Conservation (phyloP, 805 yeast genomes). For the Cyberlindnera euphorbiae region DNA sequence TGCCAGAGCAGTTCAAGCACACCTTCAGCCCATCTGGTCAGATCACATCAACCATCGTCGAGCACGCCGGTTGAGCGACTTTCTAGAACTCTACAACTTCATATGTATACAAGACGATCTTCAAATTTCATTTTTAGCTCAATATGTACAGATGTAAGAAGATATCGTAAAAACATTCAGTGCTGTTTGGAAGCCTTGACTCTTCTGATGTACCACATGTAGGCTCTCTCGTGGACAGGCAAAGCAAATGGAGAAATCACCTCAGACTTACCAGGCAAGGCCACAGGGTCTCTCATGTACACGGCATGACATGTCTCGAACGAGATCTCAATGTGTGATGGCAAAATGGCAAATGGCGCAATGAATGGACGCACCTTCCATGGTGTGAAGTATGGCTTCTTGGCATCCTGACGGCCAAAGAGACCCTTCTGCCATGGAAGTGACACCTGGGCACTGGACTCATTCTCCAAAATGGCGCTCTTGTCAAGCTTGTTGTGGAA, state of each 20-base stretch:
- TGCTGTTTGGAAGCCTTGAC: constrained; percentile 36
- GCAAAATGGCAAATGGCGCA: constrained; percentile 88
- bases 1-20: constrained; percentile 91
- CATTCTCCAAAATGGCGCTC: constrained; percentile 47
- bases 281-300: constrained; percentile 94
- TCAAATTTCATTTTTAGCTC: neutral
- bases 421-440: constrained; percentile 81
- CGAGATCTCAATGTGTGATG: constrained; percentile 87
- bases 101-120: too few relatives aligned
- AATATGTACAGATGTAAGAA: neutral
- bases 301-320: constrained; percentile 93
- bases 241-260: constrained; percentile 85
- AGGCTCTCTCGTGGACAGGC: constrained; percentile 86
- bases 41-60: constrained; percentile 67
- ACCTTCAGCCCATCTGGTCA: constrained; percentile 52
- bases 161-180: too few relatives aligned
- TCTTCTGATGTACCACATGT: constrained; percentile 84
- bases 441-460: constrained; percentile 43
- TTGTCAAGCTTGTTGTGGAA: constrained; percentile 40
- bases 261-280: constrained; percentile 95
- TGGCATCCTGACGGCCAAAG: constrained; percentile 74
- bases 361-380: constrained; percentile 94
- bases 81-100: too few relatives aligned
- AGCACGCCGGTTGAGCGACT: constrained; percentile 61
- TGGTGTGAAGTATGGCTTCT: constrained; percentile 88